Percentiles rank a stretch among this genome's conserved stretches.
These are phyloP conservation scores for Sideroxylon spinosum DNA, from an alignment of 179 eudicot genomes.

Conservation along the genomic window DNA sequence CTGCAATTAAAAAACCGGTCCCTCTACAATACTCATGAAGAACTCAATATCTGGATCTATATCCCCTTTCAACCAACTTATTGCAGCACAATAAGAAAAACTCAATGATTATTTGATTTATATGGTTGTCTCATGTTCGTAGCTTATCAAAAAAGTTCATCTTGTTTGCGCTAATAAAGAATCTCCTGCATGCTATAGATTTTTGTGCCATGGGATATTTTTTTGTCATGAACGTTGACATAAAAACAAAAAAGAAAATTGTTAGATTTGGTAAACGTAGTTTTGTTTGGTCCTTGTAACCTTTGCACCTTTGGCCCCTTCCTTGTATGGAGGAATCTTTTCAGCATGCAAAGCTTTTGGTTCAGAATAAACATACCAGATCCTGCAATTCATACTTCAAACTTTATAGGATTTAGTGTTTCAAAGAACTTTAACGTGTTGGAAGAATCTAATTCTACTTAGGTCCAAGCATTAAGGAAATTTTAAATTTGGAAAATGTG, in stretches of 20 bases:
- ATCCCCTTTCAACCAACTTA: too few species aligned
- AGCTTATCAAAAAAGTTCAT: neutral
- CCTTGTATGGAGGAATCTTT: neutral
- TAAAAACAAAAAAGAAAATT: neutral
- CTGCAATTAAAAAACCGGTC: too few species aligned
- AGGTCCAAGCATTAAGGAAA: neutral
- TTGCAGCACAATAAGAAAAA: neutral
- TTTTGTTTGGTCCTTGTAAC: slow-evolving; percentile 1
- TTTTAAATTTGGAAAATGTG: neutral
- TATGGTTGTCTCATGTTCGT: neutral
- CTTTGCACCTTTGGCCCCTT: neutral
- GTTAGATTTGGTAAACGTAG: neutral
- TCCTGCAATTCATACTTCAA: neutral
- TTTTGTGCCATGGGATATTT: slow-evolving; percentile 5
- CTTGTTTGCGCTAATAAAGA: neutral
- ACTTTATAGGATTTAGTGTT: neutral
- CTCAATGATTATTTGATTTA: neutral
- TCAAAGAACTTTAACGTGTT: neutral
- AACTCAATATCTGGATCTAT: too few species aligned
- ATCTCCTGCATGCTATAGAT: neutral
- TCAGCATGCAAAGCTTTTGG: neutral
- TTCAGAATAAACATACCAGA: neutral
- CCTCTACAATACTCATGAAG: too few species aligned
- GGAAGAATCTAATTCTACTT: neutral
- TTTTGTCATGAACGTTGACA: neutral